Percentiles rank a stretch among this genome's conserved stretches.
Evolutionary conservation across 139 green algal genomes (phyloP).

Genomic region (Zygnema circumcarinatum): DNA sequence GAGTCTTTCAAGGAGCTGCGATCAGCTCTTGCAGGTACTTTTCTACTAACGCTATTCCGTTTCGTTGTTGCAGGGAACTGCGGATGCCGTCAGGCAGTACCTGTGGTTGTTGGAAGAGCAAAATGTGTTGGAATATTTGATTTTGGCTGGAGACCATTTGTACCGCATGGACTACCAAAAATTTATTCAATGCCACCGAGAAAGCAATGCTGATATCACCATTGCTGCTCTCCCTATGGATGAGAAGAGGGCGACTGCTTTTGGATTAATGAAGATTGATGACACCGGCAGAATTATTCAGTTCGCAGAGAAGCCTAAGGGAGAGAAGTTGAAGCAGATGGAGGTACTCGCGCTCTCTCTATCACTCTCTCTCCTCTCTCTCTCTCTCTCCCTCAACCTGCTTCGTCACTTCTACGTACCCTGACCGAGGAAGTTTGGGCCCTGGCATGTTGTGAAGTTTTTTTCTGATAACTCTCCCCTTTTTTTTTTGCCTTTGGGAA

Average conservation of each 20-base stretch:
- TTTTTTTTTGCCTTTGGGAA: too few species aligned
- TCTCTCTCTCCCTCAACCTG: constrained; percentile 6
- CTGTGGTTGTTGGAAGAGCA: constrained; percentile 98
- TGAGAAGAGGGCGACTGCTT: constrained; percentile 86
- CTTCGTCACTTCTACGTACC: not conserved
- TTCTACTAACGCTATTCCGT: too few species aligned
- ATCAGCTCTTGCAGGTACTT: too few species aligned
- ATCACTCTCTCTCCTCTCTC: too few species aligned
- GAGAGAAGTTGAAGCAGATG: constrained; percentile 89
- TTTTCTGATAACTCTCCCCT: too few species aligned
- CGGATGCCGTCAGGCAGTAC: constrained; percentile 98
- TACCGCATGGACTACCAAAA: constrained; percentile 99
- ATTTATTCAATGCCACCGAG: constrained; percentile 92
- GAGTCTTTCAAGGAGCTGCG: too few species aligned
- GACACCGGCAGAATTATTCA: constrained; percentile 83
- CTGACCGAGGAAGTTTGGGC: too few species aligned
- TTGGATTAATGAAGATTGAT: constrained; percentile 99
- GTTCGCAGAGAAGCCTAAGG: constrained; percentile 98
- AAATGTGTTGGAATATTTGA: constrained; percentile 94
- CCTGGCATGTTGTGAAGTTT: too few species aligned
- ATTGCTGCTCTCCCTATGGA: constrained; percentile 94
- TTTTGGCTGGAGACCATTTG: constrained; percentile 98
- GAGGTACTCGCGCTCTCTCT: too few species aligned
- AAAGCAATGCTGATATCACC: constrained; percentile 92
- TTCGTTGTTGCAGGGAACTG: constrained; percentile 78